These are phyloP conservation scores for Saprolegnia diclina DNA, from an alignment of 352 stramenopile species.

Conservation along the genomic window DNA sequence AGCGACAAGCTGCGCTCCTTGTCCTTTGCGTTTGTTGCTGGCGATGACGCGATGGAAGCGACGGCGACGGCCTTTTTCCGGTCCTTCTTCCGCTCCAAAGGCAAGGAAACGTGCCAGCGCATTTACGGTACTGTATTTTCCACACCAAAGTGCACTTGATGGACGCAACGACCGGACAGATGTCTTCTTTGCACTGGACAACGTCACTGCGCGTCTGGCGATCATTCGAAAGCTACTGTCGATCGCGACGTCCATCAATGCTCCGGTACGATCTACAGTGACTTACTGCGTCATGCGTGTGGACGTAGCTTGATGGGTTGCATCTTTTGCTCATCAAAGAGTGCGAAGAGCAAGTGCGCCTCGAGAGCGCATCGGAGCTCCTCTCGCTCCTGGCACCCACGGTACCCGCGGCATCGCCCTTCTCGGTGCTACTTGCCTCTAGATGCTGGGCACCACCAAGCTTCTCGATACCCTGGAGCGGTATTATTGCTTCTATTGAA, in stretches of 20 bases:
- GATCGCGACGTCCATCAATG: neutral
- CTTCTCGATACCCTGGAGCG: neutral
- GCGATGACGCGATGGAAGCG: neutral
- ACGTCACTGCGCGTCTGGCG: neutral
- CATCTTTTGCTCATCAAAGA: slow-evolving; percentile 9
- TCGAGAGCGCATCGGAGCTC: neutral
- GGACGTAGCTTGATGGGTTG: neutral
- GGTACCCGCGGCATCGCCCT: neutral
- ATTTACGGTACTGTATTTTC: neutral
- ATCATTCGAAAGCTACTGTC: neutral
- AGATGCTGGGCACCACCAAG: neutral
- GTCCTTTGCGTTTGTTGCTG: neutral
- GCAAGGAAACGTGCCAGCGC: neutral
- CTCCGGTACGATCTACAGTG: neutral
- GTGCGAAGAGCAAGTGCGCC: slow-evolving; percentile 7
- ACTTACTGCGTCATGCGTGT: no score
- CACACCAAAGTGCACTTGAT: neutral
- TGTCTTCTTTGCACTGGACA: neutral
- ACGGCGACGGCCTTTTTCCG: neutral
- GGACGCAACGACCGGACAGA: neutral
- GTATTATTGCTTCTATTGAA: neutral
- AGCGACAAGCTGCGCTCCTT: neutral
- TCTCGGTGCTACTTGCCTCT: neutral
- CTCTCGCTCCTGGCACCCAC: neutral
- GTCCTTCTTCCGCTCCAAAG: neutral